Evolutionary conservation across 2,329 filamentous ascomycete species (phyloP).

Genomic region (Botrytis squamosa): DNA sequence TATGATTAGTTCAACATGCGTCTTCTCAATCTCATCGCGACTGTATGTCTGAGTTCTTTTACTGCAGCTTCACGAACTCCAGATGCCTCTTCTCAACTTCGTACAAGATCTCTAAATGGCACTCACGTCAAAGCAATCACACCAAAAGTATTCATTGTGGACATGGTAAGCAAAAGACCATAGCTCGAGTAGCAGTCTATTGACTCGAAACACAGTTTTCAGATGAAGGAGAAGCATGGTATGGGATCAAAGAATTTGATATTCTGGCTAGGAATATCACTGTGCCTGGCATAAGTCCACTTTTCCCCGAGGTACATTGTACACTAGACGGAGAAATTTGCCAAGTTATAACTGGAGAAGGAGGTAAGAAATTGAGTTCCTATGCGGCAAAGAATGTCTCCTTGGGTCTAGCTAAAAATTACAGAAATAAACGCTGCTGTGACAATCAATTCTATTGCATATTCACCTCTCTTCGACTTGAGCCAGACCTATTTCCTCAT

Average conservation of each 20-base stretch:
- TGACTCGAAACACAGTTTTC: neutral
- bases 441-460: conserved; percentile 59
- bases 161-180: neutral
- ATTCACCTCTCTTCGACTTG: conserved; percentile 63
- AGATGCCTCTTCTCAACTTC: neutral
- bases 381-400: neutral
- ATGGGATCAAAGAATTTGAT: conserved; percentile 44
- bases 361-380: neutral
- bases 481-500: conserved; percentile 66
- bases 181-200: neutral
- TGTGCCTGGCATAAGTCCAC: conserved; percentile 59
- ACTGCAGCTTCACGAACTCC: neutral
- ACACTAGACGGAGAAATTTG: conserved; percentile 58
- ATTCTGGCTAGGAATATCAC: conserved; percentile 57
- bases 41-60: neutral
- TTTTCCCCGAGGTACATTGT: conserved; percentile 62
- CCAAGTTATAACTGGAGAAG: conserved; percentile 47
- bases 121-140: neutral
- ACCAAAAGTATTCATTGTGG: conserved; percentile 34
- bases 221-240: conserved; percentile 47
- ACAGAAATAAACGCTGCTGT: conserved; percentile 62
- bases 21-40: neutral
- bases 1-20: neutral
- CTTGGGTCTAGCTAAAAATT: neutral
- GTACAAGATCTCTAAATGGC: neutral